Evolutionary conservation across 169 alveolate genomes (phyloP), one percentile per base, ranked within the genome.

Genomic region (Plasmodium knowlesi): DNA sequence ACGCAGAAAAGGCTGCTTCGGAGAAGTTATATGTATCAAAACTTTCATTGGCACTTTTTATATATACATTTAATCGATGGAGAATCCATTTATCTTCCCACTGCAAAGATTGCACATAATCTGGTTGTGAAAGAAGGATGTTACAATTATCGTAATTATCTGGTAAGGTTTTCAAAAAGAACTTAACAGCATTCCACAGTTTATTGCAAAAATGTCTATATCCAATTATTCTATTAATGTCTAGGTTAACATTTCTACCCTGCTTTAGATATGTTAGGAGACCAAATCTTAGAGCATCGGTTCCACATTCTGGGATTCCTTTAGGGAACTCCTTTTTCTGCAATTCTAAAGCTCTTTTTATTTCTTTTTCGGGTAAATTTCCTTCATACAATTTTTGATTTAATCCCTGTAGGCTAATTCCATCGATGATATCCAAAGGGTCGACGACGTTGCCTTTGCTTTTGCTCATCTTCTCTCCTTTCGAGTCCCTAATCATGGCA

Each of bases 261-360:
- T 98, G 99, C 93, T 98, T 97, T 98, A 98, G 98, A 85, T 97
- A 98, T 12, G 99, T 98, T 32, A 98, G 96, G 12, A 98, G 96
- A 25, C 99, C 99, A 72, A 98, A 97, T 88, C 99, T 98, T n/a
- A 99, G 97, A 0, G 99, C 99, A 95, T 99, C 99, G 70, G 99
- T 98, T 19, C 99, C 99, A 95, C 99, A 99, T 91, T 97, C 99
- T 6, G 99, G 99, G 82, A 99, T 98, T 30, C 99, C 99, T 54
- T 98, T 97, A 4, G 99, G 99, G 96, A 98, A 99, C 92, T 99
- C 99, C 94, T 98, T 98, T 94, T 96, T 95, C 84, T 98, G 99
- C 72, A 97, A 95, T 54, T 96, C 97, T 16, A 97, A 94, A n/a
- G 99, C 98, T 95, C 97, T 98, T 84, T 98, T 98, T 37, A 98